Percentiles rank a stretch among this genome's conserved stretches.
Conservation (phyloP, 169 alveolate species). For the Eimeria brunetti region DNA sequence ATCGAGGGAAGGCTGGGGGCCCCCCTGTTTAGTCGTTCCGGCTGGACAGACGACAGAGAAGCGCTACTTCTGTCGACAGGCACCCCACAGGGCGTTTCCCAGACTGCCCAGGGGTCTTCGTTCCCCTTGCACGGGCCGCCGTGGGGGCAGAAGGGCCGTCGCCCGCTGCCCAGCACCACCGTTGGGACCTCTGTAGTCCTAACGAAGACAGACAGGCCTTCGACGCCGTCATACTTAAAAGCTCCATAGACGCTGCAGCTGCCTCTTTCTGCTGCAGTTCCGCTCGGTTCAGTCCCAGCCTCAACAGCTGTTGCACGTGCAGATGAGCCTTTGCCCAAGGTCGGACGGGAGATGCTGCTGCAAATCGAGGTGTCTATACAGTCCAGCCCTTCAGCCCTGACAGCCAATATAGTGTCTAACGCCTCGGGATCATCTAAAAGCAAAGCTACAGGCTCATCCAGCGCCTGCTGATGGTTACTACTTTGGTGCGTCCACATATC, state of each 20-base stretch:
- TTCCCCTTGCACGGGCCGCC: slow-evolving; percentile 2
- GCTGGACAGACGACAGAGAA: neutral
- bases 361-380: neutral
- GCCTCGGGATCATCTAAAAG: neutral
- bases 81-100: neutral
- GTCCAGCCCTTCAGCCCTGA: neutral
- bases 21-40: neutral
- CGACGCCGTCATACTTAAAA: neutral
- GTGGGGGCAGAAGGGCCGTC: neutral
- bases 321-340: neutral
- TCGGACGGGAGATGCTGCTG: neutral
- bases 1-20: neutral
- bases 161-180: slow-evolving; percentile 28
- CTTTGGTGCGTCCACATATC: neutral
- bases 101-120: neutral
- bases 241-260: neutral
- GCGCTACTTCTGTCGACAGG: neutral
- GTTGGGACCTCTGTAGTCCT: neutral
- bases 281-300: neutral
- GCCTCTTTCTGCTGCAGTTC: neutral
- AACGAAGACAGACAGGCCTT: neutral
- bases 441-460: neutral
- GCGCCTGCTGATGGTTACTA: neutral
- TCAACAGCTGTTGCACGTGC: neutral
- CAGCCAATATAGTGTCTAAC: neutral